Base-by-base conservation (phyloP, 192 early-diverging fungal genomes). In the Coemansia javaensis region DNA sequence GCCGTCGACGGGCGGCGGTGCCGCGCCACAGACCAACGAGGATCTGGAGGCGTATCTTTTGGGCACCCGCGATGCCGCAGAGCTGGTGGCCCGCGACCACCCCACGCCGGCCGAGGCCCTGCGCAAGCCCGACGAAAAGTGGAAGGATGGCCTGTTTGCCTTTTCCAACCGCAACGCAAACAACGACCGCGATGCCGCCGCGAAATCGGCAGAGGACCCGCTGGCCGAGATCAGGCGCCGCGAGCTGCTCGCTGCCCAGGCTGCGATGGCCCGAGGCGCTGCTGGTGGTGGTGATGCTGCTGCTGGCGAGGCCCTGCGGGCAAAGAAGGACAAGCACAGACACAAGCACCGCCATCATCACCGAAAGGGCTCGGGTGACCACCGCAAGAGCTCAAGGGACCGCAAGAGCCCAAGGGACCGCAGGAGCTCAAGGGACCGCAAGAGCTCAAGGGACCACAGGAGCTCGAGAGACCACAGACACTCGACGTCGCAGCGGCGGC, bases 131-230 rank as follows among this genome's bases (percentile, higher is more conserved):
- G 53, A 56, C 7, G 56, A 46, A 9, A 71, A 63, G 35, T 56
- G 62, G 50, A 66, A 63, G 7, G 42, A 36, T 7, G 72, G 70
- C 21, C 65, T 79, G 33, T 53, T 68, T 53, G 56, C 79, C 0
- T 74, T 78, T 24, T 59, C 63, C 3, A 81, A 82, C 24, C 60
- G 75, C 12, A 86, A 83, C 36, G 93, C 90, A 17, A 94, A 94
- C 59, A 87, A 76, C 21, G 63, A 82, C 32, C 76, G 85, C 7
- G 95, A 98, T 52, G 75, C 83, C 12, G 80, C 83, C 45, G 69
- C 85, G 35, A 98, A 98, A 59, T 79, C 89, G 18, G 58, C 92
- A 40, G 93, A 97, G 58, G 95, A 98, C 65, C 95, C 95, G 7
- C 57, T 98, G 47, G 64, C 93, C 16, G 81, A 82, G 10, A 97